A percentile compares a stretch with the other conserved stretches of the same genome.
Conservation (phyloP, 192 early-diverging fungal genomes). For the Cetraspora pellucida region DNA sequence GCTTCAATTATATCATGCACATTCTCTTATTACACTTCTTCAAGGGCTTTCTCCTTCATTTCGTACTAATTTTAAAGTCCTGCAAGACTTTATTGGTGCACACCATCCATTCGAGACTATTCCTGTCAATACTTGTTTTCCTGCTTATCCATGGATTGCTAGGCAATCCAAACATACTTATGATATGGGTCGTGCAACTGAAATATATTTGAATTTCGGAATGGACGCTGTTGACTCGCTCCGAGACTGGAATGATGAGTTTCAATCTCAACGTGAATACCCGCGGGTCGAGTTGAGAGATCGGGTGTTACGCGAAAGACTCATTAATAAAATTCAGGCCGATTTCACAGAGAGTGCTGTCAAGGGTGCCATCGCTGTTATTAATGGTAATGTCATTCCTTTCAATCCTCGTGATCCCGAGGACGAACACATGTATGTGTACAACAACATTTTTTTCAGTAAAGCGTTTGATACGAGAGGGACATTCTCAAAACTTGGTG, state of each 20-base stretch:
- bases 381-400: constrained; percentile 75
- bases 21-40: constrained; percentile 72
- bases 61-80: constrained; percentile 60
- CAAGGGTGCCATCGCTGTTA: constrained; percentile 79
- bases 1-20: constrained; percentile 48
- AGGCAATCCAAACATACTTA: constrained; percentile 53
- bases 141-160: constrained; percentile 85
- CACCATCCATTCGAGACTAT: constrained; percentile 83
- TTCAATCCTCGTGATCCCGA: constrained; percentile 76
- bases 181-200: constrained; percentile 68
- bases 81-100: constrained; percentile 63
- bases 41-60: constrained; percentile 73
- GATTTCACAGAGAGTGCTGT: constrained; percentile 94
- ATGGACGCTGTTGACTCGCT: constrained; percentile 64
- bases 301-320: constrained; percentile 81
- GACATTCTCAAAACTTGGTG: constrained; percentile 80
- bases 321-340: constrained; percentile 79
- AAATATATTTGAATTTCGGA: constrained; percentile 62
- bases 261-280: constrained; percentile 86
- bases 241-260: constrained; percentile 98
- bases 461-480: constrained; percentile 88
- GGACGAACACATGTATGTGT: constrained; percentile 85
- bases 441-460: constrained; percentile 96
- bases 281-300: constrained; percentile 77
- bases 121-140: constrained; percentile 65